Evolutionary conservation across 352 stramenopile genomes (phyloP), one percentile per base, ranked within the genome.

Genomic region (Phytophthora constricta): DNA sequence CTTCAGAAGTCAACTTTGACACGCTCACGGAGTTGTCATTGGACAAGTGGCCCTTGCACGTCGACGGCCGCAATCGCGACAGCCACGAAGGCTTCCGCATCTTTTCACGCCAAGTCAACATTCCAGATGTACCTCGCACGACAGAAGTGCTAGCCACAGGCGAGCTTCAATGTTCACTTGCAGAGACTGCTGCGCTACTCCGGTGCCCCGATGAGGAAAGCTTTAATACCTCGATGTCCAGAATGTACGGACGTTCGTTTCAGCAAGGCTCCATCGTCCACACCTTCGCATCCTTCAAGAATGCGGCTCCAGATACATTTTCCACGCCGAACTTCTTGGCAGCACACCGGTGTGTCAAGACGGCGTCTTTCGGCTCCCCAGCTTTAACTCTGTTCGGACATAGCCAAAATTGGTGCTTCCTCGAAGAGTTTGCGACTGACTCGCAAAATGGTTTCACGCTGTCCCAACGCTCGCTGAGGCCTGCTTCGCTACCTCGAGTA

Each of bases 221-320:
- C 7, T 82, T 76, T 48, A 46, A 49, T 16, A 31, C 58, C 0
- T 55, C 58, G 22, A 83, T 85, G 74, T 13, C 14, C 5, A 74
- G 58, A 37, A 58, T 82, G 14, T 56, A 81, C 48, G 68, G 74
- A 14, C 56, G 49, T 22, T 63, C 57, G 17, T 85, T 85, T 37
- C 49, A 73, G 14, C 62, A 53, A 2, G 77, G 72, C 23, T 42
- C 58, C 1, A 33, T 85, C 9, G 55, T 81, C 23, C 74, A 82
- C 56, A 62, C 48, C 19, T 58, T 76, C 22, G 39, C 47, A 3
- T 47, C 52, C 1, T 23, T 0, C 19, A 66, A 28, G 37, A n/a
- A 14, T 23, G n/a, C 27, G 3, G 27, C 26, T 17, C 3, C 27
- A 39, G 0, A 31, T 37, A 8, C 37, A 50, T 22, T 16, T n/a